A percentile compares a stretch with the other conserved stretches of the same genome.
Conservation (phyloP, 495 filamentous ascomycete species). For the Cudoniella acicularis region DNA sequence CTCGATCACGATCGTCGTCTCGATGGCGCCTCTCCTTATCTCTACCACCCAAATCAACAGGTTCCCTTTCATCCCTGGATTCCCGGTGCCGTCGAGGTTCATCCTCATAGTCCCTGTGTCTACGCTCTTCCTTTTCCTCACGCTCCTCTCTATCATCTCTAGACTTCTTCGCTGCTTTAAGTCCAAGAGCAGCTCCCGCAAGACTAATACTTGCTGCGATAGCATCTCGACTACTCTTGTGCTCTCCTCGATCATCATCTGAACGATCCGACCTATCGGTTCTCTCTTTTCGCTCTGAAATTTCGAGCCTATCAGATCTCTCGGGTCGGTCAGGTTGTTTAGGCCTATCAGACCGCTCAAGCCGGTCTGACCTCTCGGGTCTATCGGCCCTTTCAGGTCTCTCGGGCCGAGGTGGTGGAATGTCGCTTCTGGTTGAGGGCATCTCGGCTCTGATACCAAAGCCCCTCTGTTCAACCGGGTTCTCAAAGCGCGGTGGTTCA, state of each 20-base stretch:
- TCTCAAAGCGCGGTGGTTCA: slow-evolving; percentile 21
- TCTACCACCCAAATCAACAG: too few species aligned
- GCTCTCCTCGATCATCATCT: slow-evolving; percentile 12
- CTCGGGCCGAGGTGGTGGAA: neutral
- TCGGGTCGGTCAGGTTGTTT: slow-evolving; percentile 1
- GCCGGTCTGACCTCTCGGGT: neutral
- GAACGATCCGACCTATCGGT: slow-evolving; percentile 3
- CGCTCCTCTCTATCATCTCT: slow-evolving; percentile 20
- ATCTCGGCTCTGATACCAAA: slow-evolving; percentile 16
- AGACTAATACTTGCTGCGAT: slow-evolving; percentile 23
- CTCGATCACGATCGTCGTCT: slow-evolving; percentile 32
- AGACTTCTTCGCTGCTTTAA: slow-evolving; percentile 23
- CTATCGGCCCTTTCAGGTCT: neutral
- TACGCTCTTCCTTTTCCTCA: slow-evolving; percentile 33
- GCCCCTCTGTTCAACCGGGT: slow-evolving; percentile 18
- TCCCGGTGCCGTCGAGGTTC: slow-evolving; percentile 30
- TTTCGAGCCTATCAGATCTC: slow-evolving; percentile 13
- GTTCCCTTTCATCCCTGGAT: slow-evolving; percentile 10
- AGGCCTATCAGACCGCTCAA: slow-evolving; percentile 1
- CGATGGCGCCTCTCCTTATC: slow-evolving; percentile 26
- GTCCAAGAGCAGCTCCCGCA: slow-evolving; percentile 26
- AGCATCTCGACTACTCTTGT: slow-evolving; percentile 20
- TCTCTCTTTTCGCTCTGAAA: slow-evolving; percentile 6
- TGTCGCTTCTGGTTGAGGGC: neutral
- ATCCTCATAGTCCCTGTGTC: slow-evolving; percentile 31